Base-by-base conservation (phyloP, 345 rosid species). In the Populus tremula region DNA sequence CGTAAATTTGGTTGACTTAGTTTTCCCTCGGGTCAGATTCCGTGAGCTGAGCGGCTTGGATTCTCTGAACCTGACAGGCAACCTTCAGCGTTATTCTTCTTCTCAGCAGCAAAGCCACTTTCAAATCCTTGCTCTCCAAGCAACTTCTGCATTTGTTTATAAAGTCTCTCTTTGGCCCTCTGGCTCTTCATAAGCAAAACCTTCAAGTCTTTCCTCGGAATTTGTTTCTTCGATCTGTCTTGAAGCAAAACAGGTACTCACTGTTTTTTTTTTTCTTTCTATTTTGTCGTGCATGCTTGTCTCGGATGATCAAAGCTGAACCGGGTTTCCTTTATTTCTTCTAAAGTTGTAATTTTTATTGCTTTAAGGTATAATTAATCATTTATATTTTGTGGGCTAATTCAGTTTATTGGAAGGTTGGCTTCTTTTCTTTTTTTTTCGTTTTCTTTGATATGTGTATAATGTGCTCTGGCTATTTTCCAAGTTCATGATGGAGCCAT, bases 141-240 rank as follows among this genome's bases (percentile, higher is more conserved):
- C 13, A 41, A 41, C 45, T 41, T 41, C 45, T 41, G 13, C 45
- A 41, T 11, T 41, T 41, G 45, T 41, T 11, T 41, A 41, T 10
- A 13, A 13, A 27, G 11, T 31, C 39, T 47, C 45, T 64, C 33
- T 47, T 6, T 47, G 13, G 33, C 62, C 47, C 72, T 9, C 79
- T 76, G 79, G 67, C 79, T 76, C 27, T 54, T 54, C 39, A 59
- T 39, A 39, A 31, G 35, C 41, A 38, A 62, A 59, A 41, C 13
- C 61, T 76, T 25, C 53, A 61, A 21, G 20, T 29, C 2, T 77
- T 56, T 13, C 53, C 56, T 1, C 73, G 8, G 21, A 27, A 64
- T 74, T 43, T 69, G 14, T 56, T 74, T 74, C 39, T 65, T 7
- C 29, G 43, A 27, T 69, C 21, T 20, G 17, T 70, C n/a, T 17